Evolutionary conservation across 768 basidiomycete genomes (phyloP), one percentile per base, ranked within the genome.

Genomic region (Clitopilus passeckerianus): DNA sequence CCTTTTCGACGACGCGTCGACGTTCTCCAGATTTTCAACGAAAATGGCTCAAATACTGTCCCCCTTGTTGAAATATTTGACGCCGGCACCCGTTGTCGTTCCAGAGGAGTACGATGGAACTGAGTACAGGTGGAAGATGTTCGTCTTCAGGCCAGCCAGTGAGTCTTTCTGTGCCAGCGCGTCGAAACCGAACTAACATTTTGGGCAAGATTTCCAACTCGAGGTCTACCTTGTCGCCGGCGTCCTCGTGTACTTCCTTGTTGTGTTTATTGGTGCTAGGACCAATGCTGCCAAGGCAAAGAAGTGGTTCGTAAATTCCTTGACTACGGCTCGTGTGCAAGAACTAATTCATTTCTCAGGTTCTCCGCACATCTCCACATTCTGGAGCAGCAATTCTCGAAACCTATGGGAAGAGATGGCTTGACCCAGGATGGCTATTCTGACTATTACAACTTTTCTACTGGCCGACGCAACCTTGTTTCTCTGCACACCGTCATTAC

Each of bases 371-470:
- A 93, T 71, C 70, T 74, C 22, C 72, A 80, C 7, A 70, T 91
- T 63, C 81, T 89, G 60, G 70, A 79, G 50, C 72, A 80, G 34
- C 93, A 96, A 71, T 97, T 97, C 75, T 86, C 91, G 10, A 80
- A 75, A 52, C 88, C 92, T 1, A 65, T 70, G 22, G 76, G 80
- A 8, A 77, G 75, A 34, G 74, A 74, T 5, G 84, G 83, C 9
- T 72, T 89, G 54, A 79, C 80, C 34, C 58, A 77, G 41, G 93
- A 94, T 65, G 92, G 91, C 18, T 78, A 87, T 65, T 80, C 86
- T 2, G 91, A 93, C 74, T 90, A 86, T 68, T 91, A 93, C 77
- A 80, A 81, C 68, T 97, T 90, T 74, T 92, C 92, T 43, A 94
- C 93, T 1, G 95, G 95, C 57, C 78, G 95, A 60, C 88, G 90